phyloP scores from a whole-genome alignment of 2,329 filamentous ascomycete species.

The Penicillium concentricum region DNA sequence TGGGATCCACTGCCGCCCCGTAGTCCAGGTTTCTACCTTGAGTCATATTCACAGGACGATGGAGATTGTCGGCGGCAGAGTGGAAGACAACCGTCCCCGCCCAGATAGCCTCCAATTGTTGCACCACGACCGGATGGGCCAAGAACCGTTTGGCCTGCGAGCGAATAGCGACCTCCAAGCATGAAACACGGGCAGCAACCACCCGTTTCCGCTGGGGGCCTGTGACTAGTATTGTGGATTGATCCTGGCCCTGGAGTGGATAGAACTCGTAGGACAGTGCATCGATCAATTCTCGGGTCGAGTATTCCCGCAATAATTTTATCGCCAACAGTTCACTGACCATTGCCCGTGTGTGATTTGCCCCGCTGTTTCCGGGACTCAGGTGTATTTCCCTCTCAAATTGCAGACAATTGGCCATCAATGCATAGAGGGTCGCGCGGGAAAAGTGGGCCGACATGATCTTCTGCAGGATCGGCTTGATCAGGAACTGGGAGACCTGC shows the following conservation, averaged over 20 bases:
- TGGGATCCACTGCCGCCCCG: constrained; percentile 26
- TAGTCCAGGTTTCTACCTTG: constrained; percentile 25
- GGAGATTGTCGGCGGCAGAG: constrained; percentile 79
- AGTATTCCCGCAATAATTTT: constrained; percentile 85
- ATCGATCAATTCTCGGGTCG: constrained; percentile 86
- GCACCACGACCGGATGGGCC: constrained; percentile 85
- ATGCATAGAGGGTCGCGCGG: constrained; percentile 79
- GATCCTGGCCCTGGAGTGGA: constrained; percentile 76
- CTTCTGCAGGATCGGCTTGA: constrained; percentile 92
- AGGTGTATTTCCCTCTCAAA: constrained; percentile 83
- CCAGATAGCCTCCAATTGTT: constrained; percentile 97
- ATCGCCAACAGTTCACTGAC: constrained; percentile 89
- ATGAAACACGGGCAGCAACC: constrained; percentile 75
- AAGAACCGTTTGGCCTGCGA: constrained; percentile 91
- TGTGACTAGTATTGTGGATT: constrained; percentile 37
- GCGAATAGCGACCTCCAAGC: constrained; percentile 87
- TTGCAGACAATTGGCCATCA: constrained; percentile 91
- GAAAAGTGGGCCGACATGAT: constrained; percentile 82
- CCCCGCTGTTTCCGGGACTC: constrained; percentile 80
- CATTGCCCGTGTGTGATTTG: constrained; percentile 78
- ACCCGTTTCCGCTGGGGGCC: constrained; percentile 47
- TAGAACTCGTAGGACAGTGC: constrained; percentile 94
- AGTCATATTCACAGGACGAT: constrained; percentile 56
- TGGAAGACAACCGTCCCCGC: constrained; percentile 94
- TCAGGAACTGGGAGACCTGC: constrained; percentile 89